Conservation (phyloP, 2,329 filamentous ascomycete genomes). For the Fusarium ambrosium region DNA sequence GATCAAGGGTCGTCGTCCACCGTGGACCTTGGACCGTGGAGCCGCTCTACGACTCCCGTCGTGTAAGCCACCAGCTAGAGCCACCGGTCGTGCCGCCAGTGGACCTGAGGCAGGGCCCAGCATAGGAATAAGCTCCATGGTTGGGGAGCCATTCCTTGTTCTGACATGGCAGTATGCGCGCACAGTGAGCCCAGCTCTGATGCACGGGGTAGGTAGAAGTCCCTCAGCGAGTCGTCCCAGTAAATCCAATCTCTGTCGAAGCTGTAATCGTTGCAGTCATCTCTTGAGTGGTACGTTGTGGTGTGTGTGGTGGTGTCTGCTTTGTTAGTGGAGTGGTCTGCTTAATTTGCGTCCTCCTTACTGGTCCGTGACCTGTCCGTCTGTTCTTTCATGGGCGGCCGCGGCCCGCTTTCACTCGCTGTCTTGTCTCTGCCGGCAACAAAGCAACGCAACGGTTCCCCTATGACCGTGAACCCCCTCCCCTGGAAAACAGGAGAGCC, state of each 20-base stretch:
- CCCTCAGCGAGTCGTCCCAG: slow-evolving; percentile 17
- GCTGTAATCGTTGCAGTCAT: not conserved
- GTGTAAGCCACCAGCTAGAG: slow-evolving; percentile 10
- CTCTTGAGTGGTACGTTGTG: slow-evolving; percentile 8
- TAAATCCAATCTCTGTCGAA: slow-evolving; percentile 18
- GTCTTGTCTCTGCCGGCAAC: slow-evolving; percentile 24
- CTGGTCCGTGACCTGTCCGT: slow-evolving; percentile 33
- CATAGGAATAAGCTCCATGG: not conserved
- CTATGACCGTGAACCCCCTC: not conserved
- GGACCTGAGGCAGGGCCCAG: not conserved
- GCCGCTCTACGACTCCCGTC: not conserved
- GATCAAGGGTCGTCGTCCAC: slow-evolving; percentile 1
- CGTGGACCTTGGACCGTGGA: not conserved
- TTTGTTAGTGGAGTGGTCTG: slow-evolving; percentile 26
- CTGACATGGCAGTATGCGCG: not conserved
- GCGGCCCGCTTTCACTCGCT: slow-evolving; percentile 33
- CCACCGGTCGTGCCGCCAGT: slow-evolving; percentile 28
- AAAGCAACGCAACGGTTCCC: slow-evolving; percentile 17
- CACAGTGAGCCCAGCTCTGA: slow-evolving; percentile 25
- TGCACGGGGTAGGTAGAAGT: slow-evolving; percentile 24
- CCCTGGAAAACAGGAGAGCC: slow-evolving; percentile 14
- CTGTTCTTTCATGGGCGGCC: not conserved
- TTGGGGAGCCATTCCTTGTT: not conserved
- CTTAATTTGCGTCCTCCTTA: slow-evolving; percentile 32
- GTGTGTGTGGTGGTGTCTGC: slow-evolving; percentile 8